These are phyloP conservation scores for Cladosporium sp. DNA, from an alignment of 2,329 filamentous ascomycete genomes.

Conservation along the genomic window DNA sequence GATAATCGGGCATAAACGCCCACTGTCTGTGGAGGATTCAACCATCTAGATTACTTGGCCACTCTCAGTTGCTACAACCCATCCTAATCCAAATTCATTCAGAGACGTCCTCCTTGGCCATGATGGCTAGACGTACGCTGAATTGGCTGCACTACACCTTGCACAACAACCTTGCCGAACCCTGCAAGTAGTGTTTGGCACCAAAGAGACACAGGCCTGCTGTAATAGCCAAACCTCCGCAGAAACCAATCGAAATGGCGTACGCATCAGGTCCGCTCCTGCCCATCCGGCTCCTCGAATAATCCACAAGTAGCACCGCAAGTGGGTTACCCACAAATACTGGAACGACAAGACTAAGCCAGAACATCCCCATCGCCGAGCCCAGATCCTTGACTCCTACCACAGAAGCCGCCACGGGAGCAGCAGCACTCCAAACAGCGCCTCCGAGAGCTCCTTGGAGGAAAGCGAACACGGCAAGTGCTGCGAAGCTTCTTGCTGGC, in stretches of 20 bases:
- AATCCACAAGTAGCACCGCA: background rate
- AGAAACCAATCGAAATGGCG: constrained; percentile 3
- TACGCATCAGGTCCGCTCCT: constrained; percentile 3
- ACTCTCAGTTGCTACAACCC: too few relatives aligned
- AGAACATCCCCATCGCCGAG: constrained; percentile 7
- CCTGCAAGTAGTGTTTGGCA: background rate
- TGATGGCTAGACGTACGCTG: background rate
- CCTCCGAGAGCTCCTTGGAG: constrained; percentile 2
- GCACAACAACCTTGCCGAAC: background rate
- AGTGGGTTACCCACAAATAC: background rate
- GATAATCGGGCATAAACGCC: too few relatives aligned
- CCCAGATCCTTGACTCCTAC: constrained; percentile 4
- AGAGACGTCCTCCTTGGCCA: too few relatives aligned
- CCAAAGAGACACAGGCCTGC: constrained; percentile 2
- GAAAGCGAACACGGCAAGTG: background rate
- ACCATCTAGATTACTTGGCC: too few relatives aligned
- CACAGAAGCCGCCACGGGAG: background rate
- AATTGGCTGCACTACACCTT: background rate
- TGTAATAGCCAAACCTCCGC: constrained; percentile 1
- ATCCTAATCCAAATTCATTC: too few relatives aligned
- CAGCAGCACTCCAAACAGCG: constrained; percentile 1
- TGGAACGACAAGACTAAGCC: constrained; percentile 1
- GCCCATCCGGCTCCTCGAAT: background rate
- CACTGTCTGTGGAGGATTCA: too few relatives aligned
- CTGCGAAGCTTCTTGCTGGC: background rate